Percentiles rank a stretch among this genome's conserved stretches.
These are phyloP conservation scores for Colletotrichum chlorophyti DNA, from an alignment of 2,329 filamentous ascomycete species.

Conservation along the genomic window DNA sequence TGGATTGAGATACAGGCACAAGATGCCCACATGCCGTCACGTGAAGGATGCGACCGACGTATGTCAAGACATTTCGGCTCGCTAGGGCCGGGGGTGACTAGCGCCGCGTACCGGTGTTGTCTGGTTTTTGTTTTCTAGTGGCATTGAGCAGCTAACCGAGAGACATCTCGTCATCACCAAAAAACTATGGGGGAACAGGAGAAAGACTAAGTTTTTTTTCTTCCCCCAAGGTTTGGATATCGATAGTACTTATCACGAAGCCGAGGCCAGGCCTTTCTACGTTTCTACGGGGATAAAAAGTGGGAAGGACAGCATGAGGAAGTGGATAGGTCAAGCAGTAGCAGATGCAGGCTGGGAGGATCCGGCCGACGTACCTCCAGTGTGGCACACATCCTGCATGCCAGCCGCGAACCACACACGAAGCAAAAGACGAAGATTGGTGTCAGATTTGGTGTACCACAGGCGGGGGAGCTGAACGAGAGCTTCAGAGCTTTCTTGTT, in stretches of 20 bases:
- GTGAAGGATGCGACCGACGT: conserved; percentile 18
- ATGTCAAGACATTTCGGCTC: conserved; percentile 23
- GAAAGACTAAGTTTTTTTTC: too few species aligned
- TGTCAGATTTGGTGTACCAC: conserved; percentile 11
- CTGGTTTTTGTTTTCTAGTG: too few species aligned
- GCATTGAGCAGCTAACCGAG: neutral
- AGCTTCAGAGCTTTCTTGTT: neutral
- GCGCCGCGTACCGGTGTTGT: neutral
- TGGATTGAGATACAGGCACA: neutral
- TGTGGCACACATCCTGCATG: neutral
- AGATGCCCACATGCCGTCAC: neutral
- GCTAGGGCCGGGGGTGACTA: neutral
- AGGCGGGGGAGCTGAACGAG: neutral
- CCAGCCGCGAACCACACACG: too few species aligned
- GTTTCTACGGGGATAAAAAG: too few species aligned
- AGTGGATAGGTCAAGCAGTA: neutral
- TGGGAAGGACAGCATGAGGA: neutral
- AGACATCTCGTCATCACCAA: neutral
- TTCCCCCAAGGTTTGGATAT: too few species aligned
- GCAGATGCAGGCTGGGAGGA: conserved; percentile 1
- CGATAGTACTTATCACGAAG: too few species aligned
- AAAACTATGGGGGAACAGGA: too few species aligned
- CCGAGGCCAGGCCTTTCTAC: too few species aligned
- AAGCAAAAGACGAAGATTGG: conserved; percentile 1
- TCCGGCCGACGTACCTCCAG: conserved; percentile 2